phyloP scores from a whole-genome alignment of 306 rosid genomes.

The Gynostemma pentaphyllum region DNA sequence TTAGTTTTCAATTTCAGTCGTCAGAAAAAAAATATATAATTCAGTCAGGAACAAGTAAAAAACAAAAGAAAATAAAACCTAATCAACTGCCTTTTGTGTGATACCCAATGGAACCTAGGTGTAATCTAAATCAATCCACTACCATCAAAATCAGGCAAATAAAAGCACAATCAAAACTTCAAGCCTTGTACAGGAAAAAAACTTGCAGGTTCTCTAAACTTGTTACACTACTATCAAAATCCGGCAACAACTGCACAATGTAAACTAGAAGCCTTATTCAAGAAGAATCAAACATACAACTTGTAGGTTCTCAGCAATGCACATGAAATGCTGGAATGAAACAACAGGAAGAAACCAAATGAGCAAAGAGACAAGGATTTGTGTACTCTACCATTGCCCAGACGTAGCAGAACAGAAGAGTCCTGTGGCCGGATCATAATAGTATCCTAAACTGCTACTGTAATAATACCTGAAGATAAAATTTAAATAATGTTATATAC shows the following conservation, averaged over 20 bases:
- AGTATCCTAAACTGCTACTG: conserved; percentile 36
- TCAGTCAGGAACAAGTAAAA: not conserved
- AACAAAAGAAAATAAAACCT: not conserved
- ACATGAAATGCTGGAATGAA: not conserved
- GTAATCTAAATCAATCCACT: not conserved
- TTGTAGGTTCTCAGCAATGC: not conserved
- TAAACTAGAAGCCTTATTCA: not conserved
- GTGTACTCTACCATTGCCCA: conserved; percentile 46
- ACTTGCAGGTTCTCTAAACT: not conserved
- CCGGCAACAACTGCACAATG: not conserved
- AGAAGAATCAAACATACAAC: not conserved
- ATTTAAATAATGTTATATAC: not conserved
- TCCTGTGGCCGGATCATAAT: conserved; percentile 25
- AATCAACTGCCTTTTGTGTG: not conserved
- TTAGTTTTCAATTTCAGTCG: not conserved
- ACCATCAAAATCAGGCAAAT: not conserved
- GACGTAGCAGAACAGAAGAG: conserved; percentile 49
- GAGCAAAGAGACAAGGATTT: not conserved
- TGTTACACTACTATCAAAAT: not conserved
- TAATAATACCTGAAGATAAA: conserved; percentile 52
- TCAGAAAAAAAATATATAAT: not conserved
- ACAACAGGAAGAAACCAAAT: not conserved
- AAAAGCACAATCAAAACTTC: too few relatives aligned
- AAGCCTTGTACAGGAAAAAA: not conserved
- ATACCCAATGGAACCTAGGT: not conserved